Evolutionary conservation across 1,284 basidiomycete genomes (phyloP).

Genomic region (Trichosporon sp.): DNA sequence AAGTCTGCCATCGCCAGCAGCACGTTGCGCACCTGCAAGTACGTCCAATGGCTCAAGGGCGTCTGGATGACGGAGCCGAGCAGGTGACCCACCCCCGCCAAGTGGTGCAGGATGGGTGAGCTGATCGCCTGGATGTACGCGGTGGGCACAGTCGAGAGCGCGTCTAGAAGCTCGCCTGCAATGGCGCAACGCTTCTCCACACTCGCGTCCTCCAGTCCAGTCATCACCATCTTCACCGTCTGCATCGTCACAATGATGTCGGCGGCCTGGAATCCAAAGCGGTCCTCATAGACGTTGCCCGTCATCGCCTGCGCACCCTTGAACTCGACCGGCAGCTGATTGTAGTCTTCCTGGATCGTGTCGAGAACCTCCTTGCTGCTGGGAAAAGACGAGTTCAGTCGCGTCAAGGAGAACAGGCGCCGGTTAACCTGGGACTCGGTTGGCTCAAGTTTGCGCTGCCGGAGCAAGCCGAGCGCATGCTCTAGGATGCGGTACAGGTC

Average conservation of each 20-base stretch:
- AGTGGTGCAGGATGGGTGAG: conserved; percentile 51
- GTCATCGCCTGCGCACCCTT: conserved; percentile 46
- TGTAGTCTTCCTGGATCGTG: conserved; percentile 44
- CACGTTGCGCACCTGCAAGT: conserved; percentile 52
- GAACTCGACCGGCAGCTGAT: conserved; percentile 44
- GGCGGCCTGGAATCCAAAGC: conserved; percentile 50
- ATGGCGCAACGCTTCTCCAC: conserved; percentile 52
- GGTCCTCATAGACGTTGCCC: conserved; percentile 45
- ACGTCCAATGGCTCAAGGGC: conserved; percentile 48
- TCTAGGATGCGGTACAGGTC: conserved; percentile 54
- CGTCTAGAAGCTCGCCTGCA: conserved; percentile 52
- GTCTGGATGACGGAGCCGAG: conserved; percentile 52
- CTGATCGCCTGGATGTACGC: conserved; percentile 51
- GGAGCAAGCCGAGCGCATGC: conserved; percentile 46
- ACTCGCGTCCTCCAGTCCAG: conserved; percentile 44
- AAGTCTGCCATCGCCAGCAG: conserved; percentile 50
- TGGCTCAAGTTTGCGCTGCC: conserved; percentile 30
- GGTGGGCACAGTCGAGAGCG: conserved; percentile 48
- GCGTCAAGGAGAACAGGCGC: conserved; percentile 38
- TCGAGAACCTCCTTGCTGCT: conserved; percentile 40
- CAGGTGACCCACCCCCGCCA: conserved; percentile 55
- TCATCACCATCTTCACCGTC: conserved; percentile 54
- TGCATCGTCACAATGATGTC: conserved; percentile 54
- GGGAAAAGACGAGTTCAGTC: conserved; percentile 40
- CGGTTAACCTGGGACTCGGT: conserved; percentile 32